Evolutionary conservation across 129 eudicot genomes (phyloP).

Genomic region (Silybum marianum): DNA sequence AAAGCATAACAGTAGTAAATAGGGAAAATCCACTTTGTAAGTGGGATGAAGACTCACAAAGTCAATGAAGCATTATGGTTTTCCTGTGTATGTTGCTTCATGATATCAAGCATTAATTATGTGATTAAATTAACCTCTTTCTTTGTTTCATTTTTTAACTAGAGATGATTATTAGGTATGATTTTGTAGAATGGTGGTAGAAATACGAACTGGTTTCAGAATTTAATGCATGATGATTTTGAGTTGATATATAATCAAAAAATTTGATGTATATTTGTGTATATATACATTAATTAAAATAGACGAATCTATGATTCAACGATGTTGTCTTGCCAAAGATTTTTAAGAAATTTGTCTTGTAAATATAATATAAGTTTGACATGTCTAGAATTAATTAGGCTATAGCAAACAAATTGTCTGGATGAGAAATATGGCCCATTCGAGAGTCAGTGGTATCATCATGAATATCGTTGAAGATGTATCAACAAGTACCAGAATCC

Average conservation of each 20-base stretch:
- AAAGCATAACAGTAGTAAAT: constrained; percentile 34
- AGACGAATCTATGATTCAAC: background rate
- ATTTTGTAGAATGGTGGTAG: background rate
- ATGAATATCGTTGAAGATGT: no score
- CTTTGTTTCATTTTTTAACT: background rate
- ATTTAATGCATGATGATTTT: no score
- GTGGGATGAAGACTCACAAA: constrained; percentile 56
- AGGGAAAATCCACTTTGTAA: constrained; percentile 60
- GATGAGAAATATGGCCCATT: background rate
- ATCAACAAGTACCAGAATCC: no score
- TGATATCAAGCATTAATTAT: constrained; percentile 32
- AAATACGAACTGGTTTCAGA: background rate
- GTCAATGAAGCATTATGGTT: constrained; percentile 45
- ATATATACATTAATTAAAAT: no score
- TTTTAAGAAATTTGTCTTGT: no score
- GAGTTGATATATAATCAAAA: background rate
- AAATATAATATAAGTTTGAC: no score
- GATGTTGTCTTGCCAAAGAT: no score
- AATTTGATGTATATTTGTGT: no score
- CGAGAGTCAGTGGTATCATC: background rate
- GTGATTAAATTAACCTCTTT: background rate
- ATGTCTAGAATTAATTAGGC: no score
- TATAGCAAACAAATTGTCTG: no score
- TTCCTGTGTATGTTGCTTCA: constrained; percentile 45
- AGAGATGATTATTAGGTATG: background rate